A percentile compares a stretch with the other conserved stretches of the same genome.
These are phyloP conservation scores for Wickerhamiella kurtzmanii DNA, from an alignment of 805 yeast species.

Conservation along the genomic window DNA sequence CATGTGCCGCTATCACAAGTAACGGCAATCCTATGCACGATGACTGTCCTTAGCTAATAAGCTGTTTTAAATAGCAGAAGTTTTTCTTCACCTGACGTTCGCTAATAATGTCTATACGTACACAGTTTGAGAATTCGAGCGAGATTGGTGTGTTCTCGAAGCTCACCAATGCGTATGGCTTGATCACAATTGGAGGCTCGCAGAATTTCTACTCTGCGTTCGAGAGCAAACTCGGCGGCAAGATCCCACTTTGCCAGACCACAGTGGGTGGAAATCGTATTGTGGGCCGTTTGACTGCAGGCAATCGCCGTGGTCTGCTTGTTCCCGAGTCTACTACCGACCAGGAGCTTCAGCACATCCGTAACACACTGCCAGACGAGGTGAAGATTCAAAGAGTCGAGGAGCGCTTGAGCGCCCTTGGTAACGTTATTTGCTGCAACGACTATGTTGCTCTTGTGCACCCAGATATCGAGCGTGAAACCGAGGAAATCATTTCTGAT, in stretches of 20 bases:
- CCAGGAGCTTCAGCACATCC: conserved; percentile 92
- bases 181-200: conserved; percentile 95
- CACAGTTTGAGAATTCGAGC: conserved; percentile 23
- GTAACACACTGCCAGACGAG: conserved; percentile 90
- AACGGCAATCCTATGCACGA: not conserved
- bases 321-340: conserved; percentile 98
- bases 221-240: conserved; percentile 95
- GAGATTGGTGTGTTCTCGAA: conserved; percentile 32
- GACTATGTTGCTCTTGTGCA: conserved; percentile 98
- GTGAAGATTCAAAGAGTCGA: conserved; percentile 96
- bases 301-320: conserved; percentile 90
- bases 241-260: conserved; percentile 90
- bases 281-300: conserved; percentile 96
- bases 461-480: conserved; percentile 98
- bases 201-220: conserved; percentile 74
- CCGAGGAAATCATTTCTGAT: conserved; percentile 96
- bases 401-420: conserved; percentile 91
- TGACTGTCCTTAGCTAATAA: not conserved
- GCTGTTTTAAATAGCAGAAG: not conserved
- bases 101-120: conserved; percentile 19
- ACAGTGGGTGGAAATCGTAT: conserved; percentile 96
- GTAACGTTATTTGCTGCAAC: conserved; percentile 96
- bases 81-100: not conserved
- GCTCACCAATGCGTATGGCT: conserved; percentile 88
- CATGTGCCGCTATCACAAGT: too few relatives aligned